Evolutionary conservation across 805 yeast species (phyloP), one percentile per base, ranked within the genome.

Genomic region (Kazachstania viticola): DNA sequence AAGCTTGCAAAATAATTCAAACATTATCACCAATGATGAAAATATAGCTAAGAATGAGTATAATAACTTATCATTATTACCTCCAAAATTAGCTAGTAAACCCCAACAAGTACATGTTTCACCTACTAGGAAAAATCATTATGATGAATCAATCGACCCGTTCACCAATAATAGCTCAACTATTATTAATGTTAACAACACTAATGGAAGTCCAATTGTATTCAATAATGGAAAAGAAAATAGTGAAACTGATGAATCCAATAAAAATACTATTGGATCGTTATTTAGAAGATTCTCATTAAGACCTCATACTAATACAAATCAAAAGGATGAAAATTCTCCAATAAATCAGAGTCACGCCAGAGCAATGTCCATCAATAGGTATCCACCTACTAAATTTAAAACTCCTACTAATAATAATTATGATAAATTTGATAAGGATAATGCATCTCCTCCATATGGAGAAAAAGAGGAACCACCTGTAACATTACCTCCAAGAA

Each of bases 81-180:
- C 48, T 45, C 67, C 60, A 40, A 54, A 42, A 45, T 48, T 58
- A 49, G 65, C 54, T 49, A 61, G 35, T 54, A 59, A n/a, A n/a
- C n/a, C n/a, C n/a, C n/a, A n/a, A n/a, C n/a, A n/a, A n/a, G 67
- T 54, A 34, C 68, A 60, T 59, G 70, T 46, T 46, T 71, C 56
- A 51, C 68, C 63, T 47, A 71, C 43, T 7, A 46, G 56, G 32
- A 52, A 51, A 22, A 42, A 43, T 13, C 41, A 38, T 29, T 38
- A 17, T 18, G 31, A 38, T 22, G 36, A 36, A 4, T 28, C 30
- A 8, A n/a, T 6, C 14, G 24, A 18, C 16, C 14, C 15, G n/a
- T 16, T 28, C 8, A 4, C 17, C 11, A 4, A n/a, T 6, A n/a
- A 13, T 9, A 26, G 11, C 16, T 15, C 15, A 15, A 15, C 18